A percentile compares a stretch with the other conserved stretches of the same genome.
Evolutionary conservation across 331 rosid species (phyloP).

Genomic region (Cucumis variabilis): DNA sequence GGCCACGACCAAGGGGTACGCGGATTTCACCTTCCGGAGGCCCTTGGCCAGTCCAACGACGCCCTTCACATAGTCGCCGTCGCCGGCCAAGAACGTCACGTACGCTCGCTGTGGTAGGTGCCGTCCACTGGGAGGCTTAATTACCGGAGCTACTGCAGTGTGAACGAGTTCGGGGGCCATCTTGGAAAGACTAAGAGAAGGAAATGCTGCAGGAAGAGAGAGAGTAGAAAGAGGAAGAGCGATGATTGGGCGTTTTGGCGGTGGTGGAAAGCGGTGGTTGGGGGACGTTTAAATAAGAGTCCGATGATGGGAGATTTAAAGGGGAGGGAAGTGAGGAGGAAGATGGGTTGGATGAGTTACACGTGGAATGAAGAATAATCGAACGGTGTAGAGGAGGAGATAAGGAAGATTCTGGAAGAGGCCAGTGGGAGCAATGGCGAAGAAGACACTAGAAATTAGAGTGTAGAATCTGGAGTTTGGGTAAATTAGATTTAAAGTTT

Average conservation of each 20-base stretch:
- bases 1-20: slow-evolving; percentile 67
- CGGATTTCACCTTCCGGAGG: slow-evolving; percentile 60
- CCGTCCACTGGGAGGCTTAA: background rate
- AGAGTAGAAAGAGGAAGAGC: background rate
- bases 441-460: slow-evolving; percentile 10
- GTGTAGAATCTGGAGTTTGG: background rate
- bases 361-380: background rate
- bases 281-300: slow-evolving; percentile 12
- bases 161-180: slow-evolving; percentile 23
- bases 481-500: background rate
- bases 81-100: slow-evolving; percentile 87
- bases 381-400: background rate
- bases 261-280: background rate
- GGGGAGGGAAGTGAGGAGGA: background rate
- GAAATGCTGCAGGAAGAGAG: background rate
- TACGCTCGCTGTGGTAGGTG: slow-evolving; percentile 36
- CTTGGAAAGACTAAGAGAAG: background rate
- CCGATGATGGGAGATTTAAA: background rate
- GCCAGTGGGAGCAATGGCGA: background rate
- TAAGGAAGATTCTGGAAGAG: background rate
- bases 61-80: slow-evolving; percentile 82
- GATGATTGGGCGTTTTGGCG: background rate
- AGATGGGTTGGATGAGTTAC: slow-evolving; percentile 15
- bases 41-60: slow-evolving; percentile 92
- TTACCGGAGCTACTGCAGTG: background rate